Conservation (phyloP, 1,284 basidiomycete genomes). For the Spongiforma sp. region DNA sequence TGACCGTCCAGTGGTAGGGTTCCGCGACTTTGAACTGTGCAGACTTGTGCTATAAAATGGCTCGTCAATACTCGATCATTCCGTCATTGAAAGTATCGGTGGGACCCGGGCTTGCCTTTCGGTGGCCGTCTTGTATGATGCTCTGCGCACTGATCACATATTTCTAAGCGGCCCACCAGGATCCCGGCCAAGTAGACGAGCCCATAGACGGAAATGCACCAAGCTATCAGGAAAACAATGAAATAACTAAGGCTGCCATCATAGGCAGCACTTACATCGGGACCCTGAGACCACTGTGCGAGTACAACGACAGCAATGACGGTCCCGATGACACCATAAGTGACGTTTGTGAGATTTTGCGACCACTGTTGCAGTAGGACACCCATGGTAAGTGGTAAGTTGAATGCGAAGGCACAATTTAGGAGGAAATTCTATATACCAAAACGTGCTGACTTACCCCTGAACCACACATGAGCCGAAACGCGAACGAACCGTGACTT, state of each 20-base stretch:
- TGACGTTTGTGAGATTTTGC: not conserved
- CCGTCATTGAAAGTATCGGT: too few species aligned
- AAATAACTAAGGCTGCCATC: not conserved
- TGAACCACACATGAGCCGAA: too few species aligned
- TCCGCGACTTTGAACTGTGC: slow-evolving; percentile 47
- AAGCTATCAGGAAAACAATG: not conserved
- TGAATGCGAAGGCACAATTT: too few species aligned
- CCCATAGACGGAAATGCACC: not conserved
- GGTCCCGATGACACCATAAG: not conserved
- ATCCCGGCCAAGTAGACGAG: not conserved
- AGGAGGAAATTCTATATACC: too few species aligned
- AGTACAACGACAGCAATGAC: not conserved
- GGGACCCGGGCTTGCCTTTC: not conserved
- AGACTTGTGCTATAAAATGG: slow-evolving; percentile 20
- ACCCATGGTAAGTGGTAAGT: too few species aligned
- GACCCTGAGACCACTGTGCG: not conserved
- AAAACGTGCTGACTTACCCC: too few species aligned
- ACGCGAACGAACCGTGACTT: too few species aligned
- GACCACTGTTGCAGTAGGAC: not conserved
- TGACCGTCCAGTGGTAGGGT: slow-evolving; percentile 44
- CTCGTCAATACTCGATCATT: not conserved
- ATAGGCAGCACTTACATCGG: slow-evolving; percentile 4
- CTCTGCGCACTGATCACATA: not conserved
- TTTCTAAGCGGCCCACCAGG: not conserved
- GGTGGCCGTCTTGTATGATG: not conserved